These are phyloP conservation scores for Bruguiera parviflora DNA, from an alignment of 345 rosid genomes.

Conservation along the genomic window DNA sequence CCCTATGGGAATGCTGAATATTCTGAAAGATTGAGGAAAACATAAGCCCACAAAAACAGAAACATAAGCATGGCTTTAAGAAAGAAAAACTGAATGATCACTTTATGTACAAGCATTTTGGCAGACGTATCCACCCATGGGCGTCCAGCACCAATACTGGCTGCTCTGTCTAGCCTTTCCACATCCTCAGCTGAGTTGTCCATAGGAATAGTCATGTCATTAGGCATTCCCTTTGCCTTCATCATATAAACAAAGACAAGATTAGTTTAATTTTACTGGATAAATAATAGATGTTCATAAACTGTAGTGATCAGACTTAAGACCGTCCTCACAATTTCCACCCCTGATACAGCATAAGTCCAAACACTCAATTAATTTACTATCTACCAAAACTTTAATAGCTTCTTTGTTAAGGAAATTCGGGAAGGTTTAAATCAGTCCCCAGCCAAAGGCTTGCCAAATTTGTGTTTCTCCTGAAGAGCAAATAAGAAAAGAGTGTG, in stretches of 20 bases:
- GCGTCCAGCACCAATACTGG: conserved; percentile 37
- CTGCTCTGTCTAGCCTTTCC: conserved; percentile 52
- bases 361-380: no score
- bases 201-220: conserved; percentile 36
- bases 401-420: no score
- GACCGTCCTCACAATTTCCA: no score
- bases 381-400: no score
- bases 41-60: conserved; percentile 19
- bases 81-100: conserved; percentile 11
- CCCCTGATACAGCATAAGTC: no score
- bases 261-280: background rate
- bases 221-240: conserved; percentile 44
- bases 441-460: no score
- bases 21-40: conserved; percentile 26
- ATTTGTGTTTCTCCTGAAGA: no score
- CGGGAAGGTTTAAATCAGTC: no score
- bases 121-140: conserved; percentile 55
- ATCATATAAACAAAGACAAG: conserved; percentile 2
- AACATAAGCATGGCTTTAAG: background rate
- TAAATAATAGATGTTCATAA: background rate
- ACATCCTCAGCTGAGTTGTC: conserved; percentile 38
- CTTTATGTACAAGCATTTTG: conserved; percentile 53
- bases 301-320: no score
- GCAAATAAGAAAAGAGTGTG: no score
- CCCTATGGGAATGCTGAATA: conserved; percentile 55